These are phyloP conservation scores for Metschnikowia reukaufii DNA, from an alignment of 805 yeast species.

Conservation along the genomic window DNA sequence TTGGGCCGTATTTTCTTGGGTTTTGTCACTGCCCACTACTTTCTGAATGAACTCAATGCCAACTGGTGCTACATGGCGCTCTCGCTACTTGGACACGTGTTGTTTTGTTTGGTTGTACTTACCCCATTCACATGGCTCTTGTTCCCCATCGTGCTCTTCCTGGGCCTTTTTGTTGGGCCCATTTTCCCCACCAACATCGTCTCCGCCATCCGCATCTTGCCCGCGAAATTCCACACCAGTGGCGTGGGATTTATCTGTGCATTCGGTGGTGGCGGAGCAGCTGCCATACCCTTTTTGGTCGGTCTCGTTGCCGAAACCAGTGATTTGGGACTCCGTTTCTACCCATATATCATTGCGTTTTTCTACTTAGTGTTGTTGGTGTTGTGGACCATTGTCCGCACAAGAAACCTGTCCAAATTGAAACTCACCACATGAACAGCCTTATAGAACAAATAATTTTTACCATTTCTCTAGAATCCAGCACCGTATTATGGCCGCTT, in stretches of 20 bases:
- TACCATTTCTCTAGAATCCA: neutral
- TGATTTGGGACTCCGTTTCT: conserved; percentile 30
- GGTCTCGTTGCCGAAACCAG: conserved; percentile 49
- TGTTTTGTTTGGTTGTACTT: conserved; percentile 33
- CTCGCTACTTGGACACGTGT: conserved; percentile 29
- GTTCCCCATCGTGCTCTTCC: conserved; percentile 35
- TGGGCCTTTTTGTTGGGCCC: conserved; percentile 56
- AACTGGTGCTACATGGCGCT: conserved; percentile 39
- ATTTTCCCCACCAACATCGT: conserved; percentile 68
- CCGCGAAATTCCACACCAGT: conserved; percentile 55
- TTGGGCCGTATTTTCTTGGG: conserved; percentile 50
- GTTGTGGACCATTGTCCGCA: conserved; percentile 26
- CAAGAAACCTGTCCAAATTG: conserved; percentile 3
- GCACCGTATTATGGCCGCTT: neutral
- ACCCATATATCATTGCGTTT: conserved; percentile 31
- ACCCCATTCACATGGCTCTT: conserved; percentile 28
- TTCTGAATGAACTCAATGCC: conserved; percentile 48
- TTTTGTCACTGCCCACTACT: conserved; percentile 51
- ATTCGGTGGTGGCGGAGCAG: conserved; percentile 82
- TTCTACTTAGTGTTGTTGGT: conserved; percentile 26
- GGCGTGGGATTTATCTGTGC: conserved; percentile 79
- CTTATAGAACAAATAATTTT: neutral
- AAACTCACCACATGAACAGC: conserved; percentile 1
- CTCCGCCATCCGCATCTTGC: conserved; percentile 61
- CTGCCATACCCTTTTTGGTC: conserved; percentile 63